phyloP scores from a whole-genome alignment of 2,329 filamentous ascomycete species.

The Ceratocystiopsis sp. region DNA sequence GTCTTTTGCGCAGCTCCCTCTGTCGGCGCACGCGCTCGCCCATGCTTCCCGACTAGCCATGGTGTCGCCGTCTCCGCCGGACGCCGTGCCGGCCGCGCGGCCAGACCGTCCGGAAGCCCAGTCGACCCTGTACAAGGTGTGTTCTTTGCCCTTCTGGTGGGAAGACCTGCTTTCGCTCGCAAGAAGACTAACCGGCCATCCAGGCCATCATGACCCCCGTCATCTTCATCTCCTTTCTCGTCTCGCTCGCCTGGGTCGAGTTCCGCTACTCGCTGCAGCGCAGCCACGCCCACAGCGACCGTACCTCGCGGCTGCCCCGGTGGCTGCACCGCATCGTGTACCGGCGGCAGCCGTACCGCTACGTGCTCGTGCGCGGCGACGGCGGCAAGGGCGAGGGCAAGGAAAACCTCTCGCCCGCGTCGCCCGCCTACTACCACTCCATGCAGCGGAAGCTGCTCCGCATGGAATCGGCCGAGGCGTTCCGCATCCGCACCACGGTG shows the following conservation, averaged over 20 bases:
- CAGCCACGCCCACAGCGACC: conserved; percentile 18
- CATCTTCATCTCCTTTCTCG: conserved; percentile 44
- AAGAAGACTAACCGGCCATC: no score
- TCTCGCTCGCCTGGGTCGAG: conserved; percentile 49
- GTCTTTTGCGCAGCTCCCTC: no score
- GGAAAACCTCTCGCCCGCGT: conserved; percentile 6
- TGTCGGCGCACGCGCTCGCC: no score
- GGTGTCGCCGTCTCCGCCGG: no score
- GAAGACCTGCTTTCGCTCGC: no score
- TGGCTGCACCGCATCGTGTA: conserved; percentile 27
- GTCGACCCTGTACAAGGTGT: no score
- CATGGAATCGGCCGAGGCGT: conserved; percentile 46
- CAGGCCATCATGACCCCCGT: conserved; percentile 43
- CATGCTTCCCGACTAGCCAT: no score
- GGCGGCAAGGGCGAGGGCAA: conserved; percentile 1
- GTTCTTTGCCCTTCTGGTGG: no score
- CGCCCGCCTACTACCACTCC: conserved; percentile 31
- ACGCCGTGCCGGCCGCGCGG: no score
- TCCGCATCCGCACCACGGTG: conserved; percentile 39
- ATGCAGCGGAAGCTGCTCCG: conserved; percentile 43
- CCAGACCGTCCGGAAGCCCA: no score
- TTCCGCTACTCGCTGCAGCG: conserved; percentile 34
- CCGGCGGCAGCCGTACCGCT: conserved; percentile 22
- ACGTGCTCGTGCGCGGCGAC: conserved; percentile 10
- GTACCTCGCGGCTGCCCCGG: conserved; percentile 14